Percentiles rank a stretch among this genome's conserved stretches.
Conservation (phyloP, 306 rosid genomes). For the Cercis canadensis region DNA sequence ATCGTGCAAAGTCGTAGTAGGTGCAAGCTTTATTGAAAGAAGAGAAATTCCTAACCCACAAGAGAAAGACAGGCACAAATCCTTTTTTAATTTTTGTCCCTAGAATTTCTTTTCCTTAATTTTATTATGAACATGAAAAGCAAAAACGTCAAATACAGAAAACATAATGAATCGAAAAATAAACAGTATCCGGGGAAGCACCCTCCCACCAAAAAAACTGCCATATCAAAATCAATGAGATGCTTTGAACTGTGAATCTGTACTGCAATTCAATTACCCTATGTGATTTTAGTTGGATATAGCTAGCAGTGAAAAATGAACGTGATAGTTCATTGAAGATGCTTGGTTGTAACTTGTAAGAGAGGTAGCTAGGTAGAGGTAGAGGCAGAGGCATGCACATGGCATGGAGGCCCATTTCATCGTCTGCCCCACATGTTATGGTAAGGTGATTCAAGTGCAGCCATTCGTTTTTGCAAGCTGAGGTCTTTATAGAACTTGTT, state of each 20-base stretch:
- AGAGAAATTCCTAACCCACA: slow-evolving; percentile 34
- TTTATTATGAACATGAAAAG: not conserved
- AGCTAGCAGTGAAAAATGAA: slow-evolving; percentile 28
- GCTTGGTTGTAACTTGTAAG: not conserved
- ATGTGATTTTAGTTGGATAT: not conserved
- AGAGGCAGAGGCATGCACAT: not conserved
- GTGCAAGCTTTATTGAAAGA: slow-evolving; percentile 47
- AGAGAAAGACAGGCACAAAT: slow-evolving; percentile 17
- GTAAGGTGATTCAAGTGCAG: slow-evolving; percentile 63
- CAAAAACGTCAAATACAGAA: slow-evolving; percentile 1
- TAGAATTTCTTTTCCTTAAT: not conserved
- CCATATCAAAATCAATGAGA: not conserved
- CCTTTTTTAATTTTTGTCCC: not conserved
- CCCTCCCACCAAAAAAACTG: slow-evolving; percentile 23
- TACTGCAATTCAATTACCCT: not conserved
- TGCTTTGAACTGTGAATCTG: not conserved
- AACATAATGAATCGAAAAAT: not conserved
- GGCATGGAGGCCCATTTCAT: not conserved
- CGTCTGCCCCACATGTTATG: slow-evolving; percentile 45
- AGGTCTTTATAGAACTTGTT: slow-evolving; percentile 73
- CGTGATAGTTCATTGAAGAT: not conserved
- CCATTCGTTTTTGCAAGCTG: slow-evolving; percentile 50
- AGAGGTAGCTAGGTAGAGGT: not conserved
- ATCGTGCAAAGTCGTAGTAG: slow-evolving; percentile 37
- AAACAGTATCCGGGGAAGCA: not conserved